Evolutionary conservation across 1,284 basidiomycete genomes (phyloP).

Genomic region (Anthracocystis panici-leucophaei): DNA sequence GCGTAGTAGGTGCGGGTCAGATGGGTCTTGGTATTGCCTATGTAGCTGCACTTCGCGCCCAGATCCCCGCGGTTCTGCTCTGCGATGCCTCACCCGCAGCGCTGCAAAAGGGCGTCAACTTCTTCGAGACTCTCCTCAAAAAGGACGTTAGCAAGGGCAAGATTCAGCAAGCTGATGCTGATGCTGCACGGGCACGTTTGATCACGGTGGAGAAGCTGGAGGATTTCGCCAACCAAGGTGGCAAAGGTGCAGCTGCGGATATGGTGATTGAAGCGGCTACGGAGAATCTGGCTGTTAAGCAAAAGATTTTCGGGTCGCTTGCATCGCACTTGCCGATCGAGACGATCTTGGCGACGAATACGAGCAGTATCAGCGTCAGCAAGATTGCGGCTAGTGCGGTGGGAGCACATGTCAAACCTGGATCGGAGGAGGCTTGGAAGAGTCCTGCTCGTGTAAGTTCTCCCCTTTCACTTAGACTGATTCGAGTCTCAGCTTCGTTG

Average conservation of each 20-base stretch:
- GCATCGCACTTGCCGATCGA: constrained; percentile 78
- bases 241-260: constrained; percentile 78
- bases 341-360: constrained; percentile 91
- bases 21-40: constrained; percentile 79
- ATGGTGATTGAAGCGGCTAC: constrained; percentile 94
- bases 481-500: too few species aligned
- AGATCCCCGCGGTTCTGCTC: constrained; percentile 46
- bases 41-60: constrained; percentile 76
- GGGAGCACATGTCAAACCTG: constrained; percentile 43
- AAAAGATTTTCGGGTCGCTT: constrained; percentile 80
- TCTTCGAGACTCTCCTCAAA: constrained; percentile 80
- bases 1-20: constrained; percentile 63
- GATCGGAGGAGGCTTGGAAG: constrained; percentile 51
- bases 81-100: constrained; percentile 72
- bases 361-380: constrained; percentile 92
- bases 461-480: not conserved
- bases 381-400: constrained; percentile 80
- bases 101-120: constrained; percentile 77
- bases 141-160: constrained; percentile 89
- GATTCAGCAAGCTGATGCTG: constrained; percentile 78
- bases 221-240: constrained; percentile 41
- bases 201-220: constrained; percentile 43
- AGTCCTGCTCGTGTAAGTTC: constrained; percentile 49
- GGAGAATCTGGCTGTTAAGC: constrained; percentile 85
- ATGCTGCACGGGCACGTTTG: constrained; percentile 74